phyloP scores from a whole-genome alignment of 495 filamentous ascomycete species.

The Tirmania nivea region DNA sequence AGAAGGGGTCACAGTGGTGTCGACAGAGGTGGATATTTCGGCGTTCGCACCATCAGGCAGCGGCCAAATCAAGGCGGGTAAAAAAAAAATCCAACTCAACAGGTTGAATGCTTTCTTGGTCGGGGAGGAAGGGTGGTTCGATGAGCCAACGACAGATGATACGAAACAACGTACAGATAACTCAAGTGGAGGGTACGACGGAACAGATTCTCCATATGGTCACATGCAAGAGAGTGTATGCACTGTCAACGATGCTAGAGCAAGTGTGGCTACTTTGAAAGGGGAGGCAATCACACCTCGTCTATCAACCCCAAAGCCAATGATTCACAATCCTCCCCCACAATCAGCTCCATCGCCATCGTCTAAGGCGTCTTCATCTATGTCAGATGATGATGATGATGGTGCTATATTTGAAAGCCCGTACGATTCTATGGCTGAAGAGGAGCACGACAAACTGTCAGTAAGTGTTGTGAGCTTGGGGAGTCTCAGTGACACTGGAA shows the following conservation, averaged over 20 bases:
- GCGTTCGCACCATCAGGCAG: neutral
- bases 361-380: too few species aligned
- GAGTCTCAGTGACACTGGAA: neutral
- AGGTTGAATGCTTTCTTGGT: neutral
- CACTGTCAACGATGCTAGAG: neutral
- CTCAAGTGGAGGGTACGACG: neutral
- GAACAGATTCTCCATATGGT: neutral
- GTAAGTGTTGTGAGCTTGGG: neutral
- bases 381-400: constrained; percentile 4
- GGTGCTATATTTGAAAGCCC: constrained; percentile 9
- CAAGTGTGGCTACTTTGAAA: neutral
- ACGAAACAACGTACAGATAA: neutral
- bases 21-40: neutral
- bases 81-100: neutral
- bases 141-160: neutral
- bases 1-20: neutral
- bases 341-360: neutral
- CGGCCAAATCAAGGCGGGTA: neutral
- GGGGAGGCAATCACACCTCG: neutral
- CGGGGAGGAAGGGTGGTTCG: neutral
- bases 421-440: neutral
- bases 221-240: neutral
- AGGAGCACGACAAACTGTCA: neutral
- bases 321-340: neutral
- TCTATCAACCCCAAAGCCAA: neutral